These are phyloP conservation scores for Cercospora sojina DNA, from an alignment of 2,329 filamentous ascomycete species.

Conservation along the genomic window DNA sequence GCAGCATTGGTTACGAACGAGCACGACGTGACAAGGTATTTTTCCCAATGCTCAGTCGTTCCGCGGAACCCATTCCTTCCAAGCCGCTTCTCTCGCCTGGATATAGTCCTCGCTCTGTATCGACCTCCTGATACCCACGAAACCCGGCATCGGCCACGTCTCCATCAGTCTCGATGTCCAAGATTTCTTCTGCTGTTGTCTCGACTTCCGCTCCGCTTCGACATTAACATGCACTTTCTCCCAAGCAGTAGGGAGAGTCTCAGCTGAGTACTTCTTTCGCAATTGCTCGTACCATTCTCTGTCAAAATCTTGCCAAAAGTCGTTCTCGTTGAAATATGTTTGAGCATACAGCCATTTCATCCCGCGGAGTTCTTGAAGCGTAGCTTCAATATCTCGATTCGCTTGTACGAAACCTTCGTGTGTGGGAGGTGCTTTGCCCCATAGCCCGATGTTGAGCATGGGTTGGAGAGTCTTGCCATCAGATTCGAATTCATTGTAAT, in stretches of 20 bases:
- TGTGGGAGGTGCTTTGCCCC: slow-evolving; percentile 52
- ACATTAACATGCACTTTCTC: slow-evolving; percentile 62
- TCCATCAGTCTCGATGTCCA: slow-evolving; percentile 45
- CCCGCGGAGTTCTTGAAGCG: slow-evolving; percentile 59
- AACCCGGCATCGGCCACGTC: slow-evolving; percentile 26
- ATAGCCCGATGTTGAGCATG: slow-evolving; percentile 63
- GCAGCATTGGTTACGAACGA: background rate
- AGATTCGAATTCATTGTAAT: slow-evolving; percentile 29
- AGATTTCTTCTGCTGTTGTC: slow-evolving; percentile 49
- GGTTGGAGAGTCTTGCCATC: slow-evolving; percentile 27
- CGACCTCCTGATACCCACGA: slow-evolving; percentile 26
- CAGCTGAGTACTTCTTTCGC: slow-evolving; percentile 58
- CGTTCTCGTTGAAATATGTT: slow-evolving; percentile 64
- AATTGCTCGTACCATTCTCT: slow-evolving; percentile 59
- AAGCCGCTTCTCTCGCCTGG: slow-evolving; percentile 24
- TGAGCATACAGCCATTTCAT: slow-evolving; percentile 72
- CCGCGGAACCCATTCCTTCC: slow-evolving; percentile 30
- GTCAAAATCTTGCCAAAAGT: slow-evolving; percentile 68
- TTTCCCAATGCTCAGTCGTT: background rate
- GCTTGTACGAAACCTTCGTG: slow-evolving; percentile 51
- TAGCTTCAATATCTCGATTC: slow-evolving; percentile 62
- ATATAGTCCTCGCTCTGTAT: slow-evolving; percentile 30
- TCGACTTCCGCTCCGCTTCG: slow-evolving; percentile 37
- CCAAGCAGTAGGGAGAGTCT: slow-evolving; percentile 62
- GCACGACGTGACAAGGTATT: background rate